Conservation (phyloP, 345 rosid genomes). For the Camelina neglecta region DNA sequence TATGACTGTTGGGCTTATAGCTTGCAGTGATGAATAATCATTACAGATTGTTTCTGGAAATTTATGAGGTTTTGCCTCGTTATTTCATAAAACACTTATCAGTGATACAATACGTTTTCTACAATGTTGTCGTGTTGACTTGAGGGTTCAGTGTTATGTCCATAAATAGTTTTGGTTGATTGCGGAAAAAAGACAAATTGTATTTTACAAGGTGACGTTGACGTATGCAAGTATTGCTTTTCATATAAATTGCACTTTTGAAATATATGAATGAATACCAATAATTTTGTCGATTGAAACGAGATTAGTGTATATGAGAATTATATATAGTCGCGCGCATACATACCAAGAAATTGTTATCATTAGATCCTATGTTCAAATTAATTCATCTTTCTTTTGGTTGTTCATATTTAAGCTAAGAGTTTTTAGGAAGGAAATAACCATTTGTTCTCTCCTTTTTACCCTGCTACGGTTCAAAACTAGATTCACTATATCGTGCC, state of each 20-base stretch:
- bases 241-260: not conserved
- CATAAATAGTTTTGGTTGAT: not conserved
- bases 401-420: not conserved
- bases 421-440: not conserved
- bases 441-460: not conserved
- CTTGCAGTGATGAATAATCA: slow-evolving; percentile 27
- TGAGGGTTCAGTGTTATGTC: slow-evolving; percentile 12
- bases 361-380: not conserved
- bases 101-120: not conserved
- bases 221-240: not conserved
- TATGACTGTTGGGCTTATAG: slow-evolving; percentile 22
- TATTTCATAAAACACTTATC: slow-evolving; percentile 11
- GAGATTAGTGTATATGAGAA: not conserved
- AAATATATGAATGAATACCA: not conserved
- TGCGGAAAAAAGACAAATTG: not conserved
- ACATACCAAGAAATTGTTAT: not conserved
- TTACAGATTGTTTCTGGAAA: slow-evolving; percentile 25
- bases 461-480: not conserved
- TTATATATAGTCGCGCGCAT: not conserved
- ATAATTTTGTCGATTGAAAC: not conserved
- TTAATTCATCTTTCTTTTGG: no score
- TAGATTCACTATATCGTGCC: not conserved
- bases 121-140: slow-evolving; percentile 33
- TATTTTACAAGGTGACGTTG: not conserved
- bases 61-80: slow-evolving; percentile 10